Evolutionary conservation across 2,329 filamentous ascomycete genomes (phyloP), one percentile per base, ranked within the genome.

Genomic region (Colletotrichum agaves): DNA sequence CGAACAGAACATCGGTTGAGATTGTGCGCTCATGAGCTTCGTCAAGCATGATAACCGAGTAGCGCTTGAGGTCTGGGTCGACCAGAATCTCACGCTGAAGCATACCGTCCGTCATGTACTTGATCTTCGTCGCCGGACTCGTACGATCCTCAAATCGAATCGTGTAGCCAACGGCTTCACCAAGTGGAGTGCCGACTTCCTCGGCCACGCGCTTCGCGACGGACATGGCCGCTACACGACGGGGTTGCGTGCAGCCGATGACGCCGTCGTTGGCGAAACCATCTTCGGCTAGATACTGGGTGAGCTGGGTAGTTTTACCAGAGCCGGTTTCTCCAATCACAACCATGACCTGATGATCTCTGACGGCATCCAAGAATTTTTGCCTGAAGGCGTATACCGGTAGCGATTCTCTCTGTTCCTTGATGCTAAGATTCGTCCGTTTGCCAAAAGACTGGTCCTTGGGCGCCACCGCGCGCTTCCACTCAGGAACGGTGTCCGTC

Each of bases 61-160:
- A 99, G 71, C 92, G 89, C 75, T 87, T 92, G 72, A 99, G 82
- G 73, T 97, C 92, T 0, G 94, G 92, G 77, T 99, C 96, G 72
- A 98, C 87, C 58, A 99, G 85, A 76, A 98, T 94, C 81, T 99
- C 96, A 82, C 96, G 88, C 81, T 98, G 90, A 77, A 99, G 87
- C 93, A 98, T 98, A 79, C 96, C 96, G 75, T 99, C 96, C 15
- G 96, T 99, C 95, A 99, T 98, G 82, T 99, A 99, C 82, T 99
- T 99, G 83, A 99, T 97, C 75, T 91, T 93, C 1, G 96, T 99
- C 17, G 90, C 87, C 2, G 93, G 89, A 71, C 91, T 93, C 0
- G 95, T 98, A 77, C 91, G 92, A 80, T 99, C 96, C 76, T 99
- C 96, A 76, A 99, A 99, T 77, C 96, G 93, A 76, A 99, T 97